These are phyloP conservation scores for Geotrichum australiense DNA, from an alignment of 1,139 yeast species.

Conservation along the genomic window DNA sequence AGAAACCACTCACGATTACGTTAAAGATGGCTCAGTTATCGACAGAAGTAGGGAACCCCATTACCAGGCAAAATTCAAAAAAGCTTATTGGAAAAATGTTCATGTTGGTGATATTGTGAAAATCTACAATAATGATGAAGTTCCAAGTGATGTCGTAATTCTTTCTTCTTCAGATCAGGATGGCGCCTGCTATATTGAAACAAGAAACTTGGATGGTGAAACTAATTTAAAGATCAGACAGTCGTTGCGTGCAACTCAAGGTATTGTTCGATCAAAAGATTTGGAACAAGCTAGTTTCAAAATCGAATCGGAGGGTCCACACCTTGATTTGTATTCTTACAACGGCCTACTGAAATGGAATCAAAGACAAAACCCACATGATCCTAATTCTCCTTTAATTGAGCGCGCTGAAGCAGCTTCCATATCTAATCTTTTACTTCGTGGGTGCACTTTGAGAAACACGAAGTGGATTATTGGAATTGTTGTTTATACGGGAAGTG, in stretches of 20 bases:
- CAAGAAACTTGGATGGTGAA: constrained; percentile 94
- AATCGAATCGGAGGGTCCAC: constrained; percentile 91
- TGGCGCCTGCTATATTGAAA: constrained; percentile 88
- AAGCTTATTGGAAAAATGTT: constrained; percentile 79
- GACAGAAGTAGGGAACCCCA: constrained; percentile 30
- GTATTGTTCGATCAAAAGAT: constrained; percentile 61
- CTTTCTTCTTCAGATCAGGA: constrained; percentile 80
- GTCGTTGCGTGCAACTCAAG: constrained; percentile 60
- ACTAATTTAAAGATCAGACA: constrained; percentile 80
- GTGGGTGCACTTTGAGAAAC: constrained; percentile 82
- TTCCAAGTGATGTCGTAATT: constrained; percentile 85
- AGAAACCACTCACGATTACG: constrained; percentile 12
- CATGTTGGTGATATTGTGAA: constrained; percentile 85
- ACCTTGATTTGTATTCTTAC: constrained; percentile 69
- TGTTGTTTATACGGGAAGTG: constrained; percentile 83
- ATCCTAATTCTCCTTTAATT: constrained; percentile 10
- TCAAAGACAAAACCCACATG: constrained; percentile 22
- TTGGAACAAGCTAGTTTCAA: constrained; percentile 64
- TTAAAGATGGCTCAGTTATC: constrained; percentile 29
- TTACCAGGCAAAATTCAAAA: constrained; percentile 46
- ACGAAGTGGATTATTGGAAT: constrained; percentile 92
- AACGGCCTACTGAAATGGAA: constrained; percentile 68
- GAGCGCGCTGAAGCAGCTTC: constrained; percentile 53
- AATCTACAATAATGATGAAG: constrained; percentile 77
- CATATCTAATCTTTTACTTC: constrained; percentile 65